Evolutionary conservation across 2,329 filamentous ascomycete genomes (phyloP).

Genomic region (Aspergillus sp.): DNA sequence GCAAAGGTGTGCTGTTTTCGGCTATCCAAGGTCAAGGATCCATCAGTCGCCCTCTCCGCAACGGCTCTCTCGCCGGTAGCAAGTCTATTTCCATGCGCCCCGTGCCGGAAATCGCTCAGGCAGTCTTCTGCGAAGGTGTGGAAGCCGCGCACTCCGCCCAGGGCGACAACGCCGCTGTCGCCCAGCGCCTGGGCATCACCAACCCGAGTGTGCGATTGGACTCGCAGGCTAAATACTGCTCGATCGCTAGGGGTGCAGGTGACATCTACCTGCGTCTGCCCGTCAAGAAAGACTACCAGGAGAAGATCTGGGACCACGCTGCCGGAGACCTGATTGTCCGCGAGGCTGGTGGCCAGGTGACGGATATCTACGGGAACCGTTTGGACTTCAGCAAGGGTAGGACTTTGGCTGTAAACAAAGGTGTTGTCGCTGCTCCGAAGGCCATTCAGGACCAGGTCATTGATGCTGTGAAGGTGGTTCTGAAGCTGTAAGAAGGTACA

Average conservation of each 20-base stretch:
- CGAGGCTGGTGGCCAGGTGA: constrained; percentile 87
- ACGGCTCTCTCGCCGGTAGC: constrained; percentile 34
- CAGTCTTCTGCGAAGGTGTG: constrained; percentile 94
- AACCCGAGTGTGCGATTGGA: constrained; percentile 90
- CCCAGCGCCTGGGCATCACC: constrained; percentile 75
- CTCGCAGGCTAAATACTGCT: constrained; percentile 95
- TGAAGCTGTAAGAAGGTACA: constrained; percentile 41
- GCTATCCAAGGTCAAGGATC: constrained; percentile 74
- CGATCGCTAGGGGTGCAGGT: constrained; percentile 84
- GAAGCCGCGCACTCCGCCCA: constrained; percentile 90
- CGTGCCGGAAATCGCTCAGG: constrained; percentile 63
- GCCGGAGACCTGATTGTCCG: constrained; percentile 89
- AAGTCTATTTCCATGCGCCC: constrained; percentile 71
- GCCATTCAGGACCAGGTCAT: constrained; percentile 69
- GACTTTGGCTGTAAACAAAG: constrained; percentile 83
- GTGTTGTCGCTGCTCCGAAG: constrained; percentile 78
- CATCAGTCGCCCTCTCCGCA: constrained; percentile 65
- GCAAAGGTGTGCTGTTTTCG: constrained; percentile 80
- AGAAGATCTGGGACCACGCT: constrained; percentile 99
- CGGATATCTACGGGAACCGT: constrained; percentile 74
- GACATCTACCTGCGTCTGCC: constrained; percentile 91
- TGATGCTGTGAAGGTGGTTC: constrained; percentile 70
- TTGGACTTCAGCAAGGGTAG: constrained; percentile 81
- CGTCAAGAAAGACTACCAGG: constrained; percentile 76
- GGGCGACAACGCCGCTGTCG: constrained; percentile 76